phyloP scores from a whole-genome alignment of 1,284 basidiomycete genomes.

The Ustilago curta region DNA sequence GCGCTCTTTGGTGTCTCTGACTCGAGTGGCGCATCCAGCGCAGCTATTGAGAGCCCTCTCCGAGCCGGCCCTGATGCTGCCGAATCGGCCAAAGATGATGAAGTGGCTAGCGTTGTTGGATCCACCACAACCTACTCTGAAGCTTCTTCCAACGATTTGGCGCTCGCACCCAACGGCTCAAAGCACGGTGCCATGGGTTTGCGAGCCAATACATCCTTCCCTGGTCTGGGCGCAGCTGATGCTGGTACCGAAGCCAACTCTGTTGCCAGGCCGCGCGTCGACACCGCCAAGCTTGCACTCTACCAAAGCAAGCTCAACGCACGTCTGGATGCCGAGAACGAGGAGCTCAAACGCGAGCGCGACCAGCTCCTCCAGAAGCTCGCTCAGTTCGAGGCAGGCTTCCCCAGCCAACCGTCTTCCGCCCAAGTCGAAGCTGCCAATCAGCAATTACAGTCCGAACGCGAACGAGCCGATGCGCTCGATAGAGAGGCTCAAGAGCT shows the following conservation, averaged over 20 bases:
- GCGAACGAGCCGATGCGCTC: constrained; percentile 35
- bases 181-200: constrained; percentile 42
- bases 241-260: constrained; percentile 51
- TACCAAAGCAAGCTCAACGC: constrained; percentile 55
- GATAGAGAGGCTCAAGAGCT: constrained; percentile 53
- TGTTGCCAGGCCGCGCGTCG: constrained; percentile 37
- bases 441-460: constrained; percentile 28
- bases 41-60: constrained; percentile 26
- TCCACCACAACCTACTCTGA: constrained; percentile 38
- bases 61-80: constrained; percentile 13
- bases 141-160: constrained; percentile 47
- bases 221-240: constrained; percentile 47
- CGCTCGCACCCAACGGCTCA: constrained; percentile 37
- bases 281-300: constrained; percentile 43
- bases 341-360: constrained; percentile 46
- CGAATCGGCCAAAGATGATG: constrained; percentile 28
- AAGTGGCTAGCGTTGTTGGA: constrained; percentile 32
- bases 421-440: constrained; percentile 8
- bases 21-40: constrained; percentile 30
- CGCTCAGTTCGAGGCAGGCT: constrained; percentile 21
- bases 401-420: not conserved
- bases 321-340: constrained; percentile 51
- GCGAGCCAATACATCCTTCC: constrained; percentile 51
- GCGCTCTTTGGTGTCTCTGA: constrained; percentile 42
- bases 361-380: constrained; percentile 36